These are phyloP conservation scores for Scutellaria barbata DNA, from an alignment of 257 asterid species.

Conservation along the genomic window DNA sequence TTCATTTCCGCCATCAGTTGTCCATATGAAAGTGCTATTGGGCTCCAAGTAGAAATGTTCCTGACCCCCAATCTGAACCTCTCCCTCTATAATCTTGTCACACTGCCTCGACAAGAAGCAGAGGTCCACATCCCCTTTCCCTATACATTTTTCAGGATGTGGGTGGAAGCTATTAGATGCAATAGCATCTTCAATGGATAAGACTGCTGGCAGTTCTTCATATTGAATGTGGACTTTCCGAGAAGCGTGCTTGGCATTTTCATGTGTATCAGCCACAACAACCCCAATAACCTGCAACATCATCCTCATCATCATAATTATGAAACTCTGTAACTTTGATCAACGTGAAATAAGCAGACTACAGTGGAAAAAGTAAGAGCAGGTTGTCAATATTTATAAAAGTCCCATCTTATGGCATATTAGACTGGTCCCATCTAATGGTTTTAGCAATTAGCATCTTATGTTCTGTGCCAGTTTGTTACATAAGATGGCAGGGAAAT, in stretches of 20 bases:
- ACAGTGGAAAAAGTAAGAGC: conserved; percentile 9
- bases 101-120: conserved; percentile 79
- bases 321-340: conserved; percentile 15
- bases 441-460: background rate
- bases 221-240: conserved; percentile 76
- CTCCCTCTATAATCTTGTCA: conserved; percentile 85
- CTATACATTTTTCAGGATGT: conserved; percentile 63
- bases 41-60: conserved; percentile 99
- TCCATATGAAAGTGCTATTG: conserved; percentile 81
- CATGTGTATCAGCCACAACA: conserved; percentile 95
- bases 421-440: background rate
- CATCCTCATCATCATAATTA: background rate
- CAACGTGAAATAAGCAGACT: conserved; percentile 9
- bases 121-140: conserved; percentile 67
- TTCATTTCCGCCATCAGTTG: conserved; percentile 91
- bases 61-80: conserved; percentile 89
- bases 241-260: conserved; percentile 89
- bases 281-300: conserved; percentile 86
- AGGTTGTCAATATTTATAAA: background rate
- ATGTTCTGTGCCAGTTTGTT: background rate
- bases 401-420: background rate
- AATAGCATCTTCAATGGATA: conserved; percentile 86
- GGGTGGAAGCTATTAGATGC: conserved; percentile 77
- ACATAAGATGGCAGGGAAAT: background rate
- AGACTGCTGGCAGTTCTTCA: conserved; percentile 83